Evolutionary conservation across 345 rosid genomes (phyloP), one percentile per base, ranked within the genome.

Genomic region (Cardamine resedifolia): DNA sequence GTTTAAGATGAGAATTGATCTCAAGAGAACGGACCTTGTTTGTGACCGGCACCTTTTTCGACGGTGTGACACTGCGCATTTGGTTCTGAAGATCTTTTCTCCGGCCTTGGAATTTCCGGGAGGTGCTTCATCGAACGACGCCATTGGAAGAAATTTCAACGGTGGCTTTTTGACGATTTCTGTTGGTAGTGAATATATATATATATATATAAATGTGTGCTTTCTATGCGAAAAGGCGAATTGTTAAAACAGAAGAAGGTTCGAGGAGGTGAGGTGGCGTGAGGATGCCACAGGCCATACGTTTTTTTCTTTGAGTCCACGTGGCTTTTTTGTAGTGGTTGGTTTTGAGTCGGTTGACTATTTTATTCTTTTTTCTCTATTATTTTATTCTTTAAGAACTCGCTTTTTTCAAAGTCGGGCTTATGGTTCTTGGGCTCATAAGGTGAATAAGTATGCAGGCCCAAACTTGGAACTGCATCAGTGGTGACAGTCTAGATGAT

Each of bases 11-110:
- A n/a, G n/a, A n/a, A n/a, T n/a, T n/a, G n/a, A n/a, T n/a, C n/a
- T n/a, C n/a, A n/a, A n/a, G n/a, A n/a, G n/a, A n/a, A n/a, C 75
- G 58, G 3, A 89, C 98, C 98, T 84, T 93, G 97, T 78, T 93
- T 93, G 83, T 93, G 98, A 77, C 98, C 98, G 21, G 96, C 92
- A 58, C 98, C 97, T 81, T 93, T 84, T 0, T 93, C 98, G 64
- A 86, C 98, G 79, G 98, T 93, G 83, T 77, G 81, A 33, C 81
- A 77, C 74, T 77, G 81, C 81, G 52, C 81, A 77, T 39, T 94
- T 94, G 44, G 85, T 91, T 83, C 77, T 85, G 85, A 91, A 94
- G 78, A 88, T 91, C 80, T 94, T 94, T 81, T 88, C 97, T 28
- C 98, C 96, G 39, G 79, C 75, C 66, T 85, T 84, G 0, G 80